A percentile compares a stretch with the other conserved stretches of the same genome.
These are phyloP conservation scores for Flaveria floridana DNA, from an alignment of 140 eudicot genomes.

Conservation along the genomic window DNA sequence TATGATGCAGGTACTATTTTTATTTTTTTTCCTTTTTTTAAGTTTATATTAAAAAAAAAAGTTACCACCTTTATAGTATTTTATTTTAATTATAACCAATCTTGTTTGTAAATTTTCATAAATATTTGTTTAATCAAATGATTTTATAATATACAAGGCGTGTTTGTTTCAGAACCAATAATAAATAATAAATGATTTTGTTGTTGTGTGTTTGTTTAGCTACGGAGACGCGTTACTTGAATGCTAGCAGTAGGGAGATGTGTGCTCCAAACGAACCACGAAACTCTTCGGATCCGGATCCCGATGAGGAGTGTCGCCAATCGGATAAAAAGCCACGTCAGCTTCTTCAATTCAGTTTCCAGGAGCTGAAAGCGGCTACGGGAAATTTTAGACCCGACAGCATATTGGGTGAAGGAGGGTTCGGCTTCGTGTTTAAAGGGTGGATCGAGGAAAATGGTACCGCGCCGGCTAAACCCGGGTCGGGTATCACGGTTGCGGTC, in stretches of 20 bases:
- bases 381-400: slow-evolving; percentile 97
- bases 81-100: slow-evolving; percentile 9
- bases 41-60: background rate
- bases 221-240: slow-evolving; percentile 83
- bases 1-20: slow-evolving; percentile 85
- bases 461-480: slow-evolving; percentile 91
- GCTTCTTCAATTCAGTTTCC: slow-evolving; percentile 71
- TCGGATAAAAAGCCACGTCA: slow-evolving; percentile 52
- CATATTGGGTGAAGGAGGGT: slow-evolving; percentile 97
- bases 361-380: slow-evolving; percentile 84
- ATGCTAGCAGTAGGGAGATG: slow-evolving; percentile 95
- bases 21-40: background rate
- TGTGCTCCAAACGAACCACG: slow-evolving; percentile 80
- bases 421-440: slow-evolving; percentile 91
- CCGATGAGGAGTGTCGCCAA: slow-evolving; percentile 37
- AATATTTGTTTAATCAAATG: background rate
- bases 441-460: slow-evolving; percentile 99
- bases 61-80: slow-evolving; percentile 18
- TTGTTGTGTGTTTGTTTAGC: slow-evolving; percentile 38
- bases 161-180: too few relatives aligned
- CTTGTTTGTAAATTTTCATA: background rate
- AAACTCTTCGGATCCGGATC: slow-evolving; percentile 48
- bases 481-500: slow-evolving; percentile 90
- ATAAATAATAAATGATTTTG: too few relatives aligned
- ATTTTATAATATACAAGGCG: background rate